Evolutionary conservation across 371 early-diverging fungal genomes (phyloP).

Genomic region (Mortierella sp.): DNA sequence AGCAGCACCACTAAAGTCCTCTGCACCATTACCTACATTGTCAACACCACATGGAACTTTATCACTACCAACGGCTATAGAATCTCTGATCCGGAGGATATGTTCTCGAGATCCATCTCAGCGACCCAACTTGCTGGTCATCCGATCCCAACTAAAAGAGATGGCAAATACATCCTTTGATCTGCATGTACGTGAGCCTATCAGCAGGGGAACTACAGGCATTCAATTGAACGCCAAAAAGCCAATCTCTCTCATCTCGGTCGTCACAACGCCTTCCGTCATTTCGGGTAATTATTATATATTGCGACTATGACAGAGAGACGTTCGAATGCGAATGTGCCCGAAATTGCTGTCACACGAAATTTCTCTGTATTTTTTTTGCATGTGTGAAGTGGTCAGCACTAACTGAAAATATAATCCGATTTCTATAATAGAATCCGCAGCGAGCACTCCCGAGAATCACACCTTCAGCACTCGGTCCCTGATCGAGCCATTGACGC

Average conservation of each 20-base stretch:
- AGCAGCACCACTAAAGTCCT: conserved; percentile 1
- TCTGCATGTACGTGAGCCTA: conserved; percentile 53
- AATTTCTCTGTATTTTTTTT: not conserved
- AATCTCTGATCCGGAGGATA: conserved; percentile 44
- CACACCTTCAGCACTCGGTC: conserved; percentile 7
- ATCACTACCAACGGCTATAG: conserved; percentile 40
- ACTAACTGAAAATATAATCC: too few species aligned
- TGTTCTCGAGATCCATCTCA: conserved; percentile 49
- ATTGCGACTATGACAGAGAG: too few species aligned
- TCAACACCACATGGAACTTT: conserved; percentile 48
- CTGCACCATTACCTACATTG: conserved; percentile 26
- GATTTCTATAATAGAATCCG: conserved; percentile 17
- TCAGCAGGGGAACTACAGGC: conserved; percentile 46
- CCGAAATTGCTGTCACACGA: not conserved
- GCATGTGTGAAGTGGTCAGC: too few species aligned
- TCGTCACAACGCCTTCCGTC: conserved; percentile 44
- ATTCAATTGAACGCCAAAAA: conserved; percentile 55
- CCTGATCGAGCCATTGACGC: conserved; percentile 20
- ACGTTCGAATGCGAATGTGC: too few species aligned
- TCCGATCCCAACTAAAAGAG: conserved; percentile 53
- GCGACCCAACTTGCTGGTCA: conserved; percentile 36
- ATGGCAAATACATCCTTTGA: conserved; percentile 56
- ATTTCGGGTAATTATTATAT: conserved; percentile 29
- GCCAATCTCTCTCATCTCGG: conserved; percentile 52
- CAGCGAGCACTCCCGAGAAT: conserved; percentile 14